Evolutionary conservation across 495 filamentous ascomycete genomes (phyloP).

Genomic region (Chaetomium tenue): DNA sequence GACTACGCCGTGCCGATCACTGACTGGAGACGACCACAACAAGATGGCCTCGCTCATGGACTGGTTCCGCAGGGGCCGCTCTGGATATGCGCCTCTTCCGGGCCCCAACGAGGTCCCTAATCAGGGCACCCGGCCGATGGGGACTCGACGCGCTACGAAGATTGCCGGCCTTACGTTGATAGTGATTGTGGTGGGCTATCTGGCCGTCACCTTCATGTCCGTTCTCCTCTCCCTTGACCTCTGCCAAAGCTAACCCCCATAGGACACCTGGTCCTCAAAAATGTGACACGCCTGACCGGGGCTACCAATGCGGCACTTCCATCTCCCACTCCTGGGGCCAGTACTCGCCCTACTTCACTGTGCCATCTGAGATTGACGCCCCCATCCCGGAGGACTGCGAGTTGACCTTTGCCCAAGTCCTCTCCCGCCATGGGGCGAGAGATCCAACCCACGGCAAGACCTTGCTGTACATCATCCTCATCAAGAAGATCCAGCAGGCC

Average conservation of each 20-base stretch:
- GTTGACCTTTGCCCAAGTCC: conserved; percentile 72
- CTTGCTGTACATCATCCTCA: conserved; percentile 51
- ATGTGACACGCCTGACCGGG: conserved; percentile 60
- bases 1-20: background rate
- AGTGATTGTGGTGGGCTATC: conserved; percentile 7
- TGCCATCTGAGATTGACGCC: conserved; percentile 59
- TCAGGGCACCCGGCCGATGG: background rate
- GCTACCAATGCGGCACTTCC: conserved; percentile 54
- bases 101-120: background rate
- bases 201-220: conserved; percentile 14
- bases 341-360: conserved; percentile 78
- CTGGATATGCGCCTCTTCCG: conserved; percentile 10
- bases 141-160: conserved; percentile 1
- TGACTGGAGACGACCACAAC: background rate
- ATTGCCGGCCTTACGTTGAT: background rate
- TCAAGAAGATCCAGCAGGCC: conserved; percentile 61
- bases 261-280: background rate
- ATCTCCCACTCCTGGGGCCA: conserved; percentile 78
- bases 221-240: background rate
- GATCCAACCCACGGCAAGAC: conserved; percentile 69
- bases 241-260: background rate
- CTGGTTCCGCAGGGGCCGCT: conserved; percentile 6
- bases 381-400: conserved; percentile 61
- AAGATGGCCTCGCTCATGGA: background rate
- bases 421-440: conserved; percentile 82